These are phyloP conservation scores for Dichomitus squalens DNA, from an alignment of 1,284 basidiomycete genomes.

Conservation along the genomic window DNA sequence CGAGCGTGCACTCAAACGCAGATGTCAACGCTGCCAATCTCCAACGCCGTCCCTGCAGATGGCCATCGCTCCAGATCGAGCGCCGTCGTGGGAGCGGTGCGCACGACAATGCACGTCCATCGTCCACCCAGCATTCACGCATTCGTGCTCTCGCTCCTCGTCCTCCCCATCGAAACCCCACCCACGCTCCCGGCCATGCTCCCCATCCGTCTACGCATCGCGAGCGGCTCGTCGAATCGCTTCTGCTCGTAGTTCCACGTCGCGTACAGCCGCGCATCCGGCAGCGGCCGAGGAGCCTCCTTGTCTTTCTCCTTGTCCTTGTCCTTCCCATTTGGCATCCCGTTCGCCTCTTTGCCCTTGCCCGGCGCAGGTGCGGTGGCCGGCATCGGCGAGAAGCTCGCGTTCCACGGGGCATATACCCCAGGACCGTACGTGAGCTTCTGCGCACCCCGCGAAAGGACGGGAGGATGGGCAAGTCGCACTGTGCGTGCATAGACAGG, in stretches of 20 bases:
- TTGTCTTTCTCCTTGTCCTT: conserved; percentile 32
- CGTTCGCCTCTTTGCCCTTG: conserved; percentile 40
- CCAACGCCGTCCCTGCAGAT: background rate
- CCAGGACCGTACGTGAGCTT: conserved; percentile 64
- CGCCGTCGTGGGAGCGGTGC: background rate
- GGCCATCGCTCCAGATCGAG: conserved; percentile 1
- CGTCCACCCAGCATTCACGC: conserved; percentile 9
- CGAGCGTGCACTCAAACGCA: background rate
- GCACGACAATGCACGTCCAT: background rate
- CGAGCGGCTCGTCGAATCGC: conserved; percentile 56
- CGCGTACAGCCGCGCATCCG: conserved; percentile 69
- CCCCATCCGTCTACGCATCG: conserved; percentile 33
- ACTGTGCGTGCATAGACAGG: conserved; percentile 60
- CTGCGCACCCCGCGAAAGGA: conserved; percentile 56
- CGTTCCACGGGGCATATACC: conserved; percentile 69
- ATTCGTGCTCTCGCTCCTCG: conserved; percentile 31
- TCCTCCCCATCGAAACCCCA: conserved; percentile 17
- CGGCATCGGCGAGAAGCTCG: conserved; percentile 30
- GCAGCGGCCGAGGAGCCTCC: conserved; percentile 45
- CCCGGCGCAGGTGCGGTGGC: conserved; percentile 35
- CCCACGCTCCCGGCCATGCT: conserved; percentile 26
- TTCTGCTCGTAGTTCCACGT: conserved; percentile 79
- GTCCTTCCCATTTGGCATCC: conserved; percentile 36
- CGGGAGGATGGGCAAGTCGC: conserved; percentile 64
- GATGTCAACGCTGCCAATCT: background rate